A percentile compares a stretch with the other conserved stretches of the same genome.
These are phyloP conservation scores for Lactarius akahatsu DNA, from an alignment of 768 basidiomycete species.

Conservation along the genomic window DNA sequence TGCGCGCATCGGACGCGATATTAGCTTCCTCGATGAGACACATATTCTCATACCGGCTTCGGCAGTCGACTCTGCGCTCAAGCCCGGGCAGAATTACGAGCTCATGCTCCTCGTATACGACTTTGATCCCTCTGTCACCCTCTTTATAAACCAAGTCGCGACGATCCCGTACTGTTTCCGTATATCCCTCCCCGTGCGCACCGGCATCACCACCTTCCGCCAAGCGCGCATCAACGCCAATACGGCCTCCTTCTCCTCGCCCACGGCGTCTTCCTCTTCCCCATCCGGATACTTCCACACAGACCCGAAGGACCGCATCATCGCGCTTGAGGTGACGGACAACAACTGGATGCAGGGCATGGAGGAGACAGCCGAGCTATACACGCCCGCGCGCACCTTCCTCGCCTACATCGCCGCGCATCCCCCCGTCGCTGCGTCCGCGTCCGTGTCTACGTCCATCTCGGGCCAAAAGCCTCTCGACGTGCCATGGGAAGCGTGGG, in stretches of 20 bases:
- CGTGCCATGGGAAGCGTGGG: conserved; percentile 22
- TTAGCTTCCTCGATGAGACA: conserved; percentile 17
- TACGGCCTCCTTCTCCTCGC: conserved; percentile 16
- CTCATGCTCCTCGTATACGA: conserved; percentile 14
- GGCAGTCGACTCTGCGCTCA: conserved; percentile 8
- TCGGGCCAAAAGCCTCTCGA: not conserved
- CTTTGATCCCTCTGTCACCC: not conserved
- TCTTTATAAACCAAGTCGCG: not conserved
- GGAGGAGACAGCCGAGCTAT: conserved; percentile 10
- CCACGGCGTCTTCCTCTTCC: not conserved
- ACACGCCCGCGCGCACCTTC: conserved; percentile 17
- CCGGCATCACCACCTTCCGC: conserved; percentile 14
- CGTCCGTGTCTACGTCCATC: not conserved
- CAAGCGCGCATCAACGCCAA: conserved; percentile 11
- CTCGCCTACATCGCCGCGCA: conserved; percentile 17
- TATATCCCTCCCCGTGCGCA: conserved; percentile 9
- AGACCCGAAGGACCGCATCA: conserved; percentile 18
- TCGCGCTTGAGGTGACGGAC: conserved; percentile 17
- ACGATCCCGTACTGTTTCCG: conserved; percentile 17
- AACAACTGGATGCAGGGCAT: conserved; percentile 13
- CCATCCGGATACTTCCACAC: conserved; percentile 14
- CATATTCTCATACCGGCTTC: conserved; percentile 20
- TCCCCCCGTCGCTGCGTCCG: not conserved
- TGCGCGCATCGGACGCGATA: conserved; percentile 14
- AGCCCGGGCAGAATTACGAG: conserved; percentile 10